These are phyloP conservation scores for Collybia sordida DNA, from an alignment of 768 basidiomycete genomes.

Conservation along the genomic window DNA sequence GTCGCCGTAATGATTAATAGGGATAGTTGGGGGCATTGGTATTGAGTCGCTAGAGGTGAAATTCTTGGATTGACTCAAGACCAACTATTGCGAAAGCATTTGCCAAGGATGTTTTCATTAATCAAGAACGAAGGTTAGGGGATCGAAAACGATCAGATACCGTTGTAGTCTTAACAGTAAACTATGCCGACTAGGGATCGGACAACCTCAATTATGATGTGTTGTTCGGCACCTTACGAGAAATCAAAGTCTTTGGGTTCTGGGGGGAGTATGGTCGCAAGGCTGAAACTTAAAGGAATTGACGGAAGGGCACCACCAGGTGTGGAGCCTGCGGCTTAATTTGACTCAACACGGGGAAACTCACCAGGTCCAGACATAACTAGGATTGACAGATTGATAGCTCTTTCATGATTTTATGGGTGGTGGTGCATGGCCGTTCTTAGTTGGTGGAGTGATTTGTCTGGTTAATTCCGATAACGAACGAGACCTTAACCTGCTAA, in stretches of 20 bases:
- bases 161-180: constrained; percentile 59
- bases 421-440: constrained; percentile 90
- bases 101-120: constrained; percentile 85
- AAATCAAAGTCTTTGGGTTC: constrained; percentile 90
- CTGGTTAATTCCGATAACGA: constrained; percentile 94
- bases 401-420: constrained; percentile 76
- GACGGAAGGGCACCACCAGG: constrained; percentile 82
- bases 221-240: constrained; percentile 79
- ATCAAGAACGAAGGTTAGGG: constrained; percentile 86
- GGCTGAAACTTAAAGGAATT: constrained; percentile 82
- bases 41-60: constrained; percentile 83
- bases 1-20: constrained; percentile 81
- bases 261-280: constrained; percentile 48
- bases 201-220: constrained; percentile 67
- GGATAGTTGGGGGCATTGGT: constrained; percentile 83
- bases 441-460: constrained; percentile 94
- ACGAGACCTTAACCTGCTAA: constrained; percentile 57
- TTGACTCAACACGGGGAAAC: constrained; percentile 76
- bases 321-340: constrained; percentile 75
- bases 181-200: constrained; percentile 78
- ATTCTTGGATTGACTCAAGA: constrained; percentile 84
- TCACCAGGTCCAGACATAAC: constrained; percentile 58
- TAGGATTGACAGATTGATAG: constrained; percentile 73
- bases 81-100: constrained; percentile 81
- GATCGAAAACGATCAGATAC: constrained; percentile 86